Evolutionary conservation across 768 basidiomycete genomes (phyloP).

Genomic region (Rhizopogon sp.): DNA sequence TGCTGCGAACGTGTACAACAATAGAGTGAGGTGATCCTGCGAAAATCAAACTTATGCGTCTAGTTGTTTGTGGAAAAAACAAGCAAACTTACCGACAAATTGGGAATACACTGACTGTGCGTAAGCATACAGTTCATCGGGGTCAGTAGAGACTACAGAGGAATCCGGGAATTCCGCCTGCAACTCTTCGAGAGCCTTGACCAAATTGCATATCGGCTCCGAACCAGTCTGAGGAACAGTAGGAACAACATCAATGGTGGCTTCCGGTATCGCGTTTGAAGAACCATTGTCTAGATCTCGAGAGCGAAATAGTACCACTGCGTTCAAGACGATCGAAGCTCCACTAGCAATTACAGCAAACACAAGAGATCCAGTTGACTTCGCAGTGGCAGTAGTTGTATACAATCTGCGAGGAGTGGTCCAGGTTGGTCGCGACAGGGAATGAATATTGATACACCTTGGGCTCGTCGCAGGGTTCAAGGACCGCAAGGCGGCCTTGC

Average conservation of each 20-base stretch:
- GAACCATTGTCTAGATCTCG: not conserved
- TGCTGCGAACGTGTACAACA: constrained; percentile 55
- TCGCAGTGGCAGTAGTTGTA: not conserved
- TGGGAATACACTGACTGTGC: constrained; percentile 65
- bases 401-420: not conserved
- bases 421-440: not conserved
- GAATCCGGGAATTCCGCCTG: constrained; percentile 34
- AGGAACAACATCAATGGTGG: not conserved
- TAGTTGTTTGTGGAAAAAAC: constrained; percentile 27
- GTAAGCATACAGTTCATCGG: constrained; percentile 44
- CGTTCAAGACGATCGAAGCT: constrained; percentile 4
- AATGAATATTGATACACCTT: constrained; percentile 1
- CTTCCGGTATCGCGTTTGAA: not conserved
- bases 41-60: not conserved
- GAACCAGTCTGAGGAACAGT: not conserved
- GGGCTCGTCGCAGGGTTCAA: not conserved
- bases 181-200: constrained; percentile 46
- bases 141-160: constrained; percentile 43
- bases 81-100: constrained; percentile 35
- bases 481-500: not conserved
- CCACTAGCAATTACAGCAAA: constrained; percentile 6
- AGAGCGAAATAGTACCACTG: not conserved
- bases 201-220: constrained; percentile 21
- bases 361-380: not conserved
- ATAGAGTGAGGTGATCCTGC: constrained; percentile 13